Base-by-base conservation (phyloP, 371 early-diverging fungal genomes). In the Ordospora colligata region DNA sequence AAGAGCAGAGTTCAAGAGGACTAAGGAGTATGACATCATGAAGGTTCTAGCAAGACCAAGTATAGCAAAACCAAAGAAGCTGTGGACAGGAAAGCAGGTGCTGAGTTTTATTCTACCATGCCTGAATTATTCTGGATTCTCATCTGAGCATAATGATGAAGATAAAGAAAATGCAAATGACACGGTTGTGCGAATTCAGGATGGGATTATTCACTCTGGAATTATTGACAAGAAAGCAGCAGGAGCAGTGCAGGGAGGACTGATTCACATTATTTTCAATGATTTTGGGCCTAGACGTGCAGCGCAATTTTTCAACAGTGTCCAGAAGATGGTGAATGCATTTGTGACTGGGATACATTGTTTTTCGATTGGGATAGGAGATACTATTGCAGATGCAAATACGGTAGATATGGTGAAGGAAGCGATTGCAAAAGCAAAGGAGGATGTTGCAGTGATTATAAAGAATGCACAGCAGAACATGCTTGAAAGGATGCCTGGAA, bases 61-160 rank as follows among this genome's bases (percentile, higher is more conserved):
- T 19, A 93, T 99, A 71, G 74, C 93, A 4, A 93, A 94, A 83
- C 99, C 99, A 9, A 88, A 90, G 77, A 92, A 91, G 22, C 83
- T 96, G 75, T 99, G 95, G 96, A 92, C 96, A 1, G 97, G 97
- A 71, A 97, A 97, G 85, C 98, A 99, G 85, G 88, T 97, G 58
- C 84, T 95, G 63, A 89, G 90, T 78, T 87, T 94, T 87, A 87
- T 94, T 23, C 91, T 99, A 70, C 94, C 94, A 17, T 89, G 89
- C 78, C 67, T 84, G 73, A 74, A 76, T 58, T 75, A 87, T 71
- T 88, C 87, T 17, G 88, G 88, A 50, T 82, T 80, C 71, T 91
- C 92, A 81, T 88, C 89, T 49, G 87, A 88, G 12, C 91, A 91
- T 79, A 90, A 90, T 11, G 94, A 67, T 14, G 47, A 69, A 1